These are phyloP conservation scores for Penicillium malachiteum DNA, from an alignment of 495 filamentous ascomycete genomes.

Conservation along the genomic window DNA sequence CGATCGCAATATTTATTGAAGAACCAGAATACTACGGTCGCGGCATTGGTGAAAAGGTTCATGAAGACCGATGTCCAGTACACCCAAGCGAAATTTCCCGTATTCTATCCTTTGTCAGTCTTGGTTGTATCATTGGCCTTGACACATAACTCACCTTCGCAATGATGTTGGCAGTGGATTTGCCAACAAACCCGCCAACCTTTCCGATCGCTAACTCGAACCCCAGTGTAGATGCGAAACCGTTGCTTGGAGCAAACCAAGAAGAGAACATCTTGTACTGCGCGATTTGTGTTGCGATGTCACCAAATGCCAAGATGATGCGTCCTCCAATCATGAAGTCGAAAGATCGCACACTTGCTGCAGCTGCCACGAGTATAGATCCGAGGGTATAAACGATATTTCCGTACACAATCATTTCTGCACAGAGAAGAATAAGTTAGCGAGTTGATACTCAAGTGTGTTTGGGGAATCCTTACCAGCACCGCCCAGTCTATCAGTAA, in stretches of 20 bases:
- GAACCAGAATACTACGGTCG: slow-evolving; percentile 40
- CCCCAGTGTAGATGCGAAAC: slow-evolving; percentile 44
- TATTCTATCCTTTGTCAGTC: slow-evolving; percentile 23
- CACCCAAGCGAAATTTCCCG: slow-evolving; percentile 46
- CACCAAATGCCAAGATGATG: slow-evolving; percentile 39
- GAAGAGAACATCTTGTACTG: slow-evolving; percentile 53
- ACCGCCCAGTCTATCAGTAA: slow-evolving; percentile 46
- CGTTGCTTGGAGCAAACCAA: slow-evolving; percentile 47
- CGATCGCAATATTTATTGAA: slow-evolving; percentile 39
- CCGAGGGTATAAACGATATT: slow-evolving; percentile 47
- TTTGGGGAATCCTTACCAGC: slow-evolving; percentile 28
- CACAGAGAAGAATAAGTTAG: not conserved
- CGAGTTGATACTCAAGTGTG: not conserved
- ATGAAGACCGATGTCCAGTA: slow-evolving; percentile 50
- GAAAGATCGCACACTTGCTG: slow-evolving; percentile 39
- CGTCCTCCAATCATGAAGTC: slow-evolving; percentile 47
- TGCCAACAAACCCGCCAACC: slow-evolving; percentile 38
- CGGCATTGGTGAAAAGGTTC: slow-evolving; percentile 46
- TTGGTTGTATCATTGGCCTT: no score
- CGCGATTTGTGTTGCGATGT: slow-evolving; percentile 47
- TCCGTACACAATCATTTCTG: slow-evolving; percentile 46
- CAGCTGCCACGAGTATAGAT: slow-evolving; percentile 45
- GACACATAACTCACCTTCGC: slow-evolving; percentile 20
- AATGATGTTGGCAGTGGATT: slow-evolving; percentile 39
- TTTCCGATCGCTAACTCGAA: slow-evolving; percentile 46